phyloP scores from a whole-genome alignment of 2,329 filamentous ascomycete genomes.

The Rhynchosporium agropyri region DNA sequence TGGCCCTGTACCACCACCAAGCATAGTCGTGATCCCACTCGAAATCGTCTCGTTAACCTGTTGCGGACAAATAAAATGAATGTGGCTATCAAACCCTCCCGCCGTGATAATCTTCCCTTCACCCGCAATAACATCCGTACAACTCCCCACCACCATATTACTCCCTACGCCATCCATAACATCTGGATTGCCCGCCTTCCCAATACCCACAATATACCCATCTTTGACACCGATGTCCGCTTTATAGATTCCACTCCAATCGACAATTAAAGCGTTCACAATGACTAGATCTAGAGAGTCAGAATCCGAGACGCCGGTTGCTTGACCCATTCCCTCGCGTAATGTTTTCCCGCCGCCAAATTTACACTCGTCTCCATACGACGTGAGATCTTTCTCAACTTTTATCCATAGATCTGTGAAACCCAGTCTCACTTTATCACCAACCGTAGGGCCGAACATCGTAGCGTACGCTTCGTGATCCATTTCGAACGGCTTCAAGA shows the following conservation, averaged over 20 bases:
- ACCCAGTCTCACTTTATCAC: slow-evolving; percentile 80
- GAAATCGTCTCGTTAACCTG: slow-evolving; percentile 83
- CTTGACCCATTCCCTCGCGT: slow-evolving; percentile 94
- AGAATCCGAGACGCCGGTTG: slow-evolving; percentile 71
- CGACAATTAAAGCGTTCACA: slow-evolving; percentile 85
- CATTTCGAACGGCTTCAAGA: slow-evolving; percentile 68
- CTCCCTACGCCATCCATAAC: slow-evolving; percentile 85
- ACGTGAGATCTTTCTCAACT: slow-evolving; percentile 83
- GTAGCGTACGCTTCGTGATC: slow-evolving; percentile 76
- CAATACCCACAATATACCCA: slow-evolving; percentile 83
- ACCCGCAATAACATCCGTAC: slow-evolving; percentile 88
- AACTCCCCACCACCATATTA: slow-evolving; percentile 80
- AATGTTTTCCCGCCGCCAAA: slow-evolving; percentile 95
- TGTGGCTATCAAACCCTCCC: slow-evolving; percentile 86
- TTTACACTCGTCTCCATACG: slow-evolving; percentile 90
- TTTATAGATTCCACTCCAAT: slow-evolving; percentile 93
- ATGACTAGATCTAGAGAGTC: slow-evolving; percentile 83
- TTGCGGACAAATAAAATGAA: slow-evolving; percentile 95
- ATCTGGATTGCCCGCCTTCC: slow-evolving; percentile 96
- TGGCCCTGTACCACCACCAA: slow-evolving; percentile 91
- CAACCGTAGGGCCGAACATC: slow-evolving; percentile 93
- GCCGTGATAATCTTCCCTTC: slow-evolving; percentile 91
- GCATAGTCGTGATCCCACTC: slow-evolving; percentile 85
- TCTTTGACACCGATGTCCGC: slow-evolving; percentile 93
- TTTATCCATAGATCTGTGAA: slow-evolving; percentile 87